A percentile compares a stretch with the other conserved stretches of the same genome.
Evolutionary conservation across 768 basidiomycete species (phyloP).

Genomic region (Leccinum broughii): DNA sequence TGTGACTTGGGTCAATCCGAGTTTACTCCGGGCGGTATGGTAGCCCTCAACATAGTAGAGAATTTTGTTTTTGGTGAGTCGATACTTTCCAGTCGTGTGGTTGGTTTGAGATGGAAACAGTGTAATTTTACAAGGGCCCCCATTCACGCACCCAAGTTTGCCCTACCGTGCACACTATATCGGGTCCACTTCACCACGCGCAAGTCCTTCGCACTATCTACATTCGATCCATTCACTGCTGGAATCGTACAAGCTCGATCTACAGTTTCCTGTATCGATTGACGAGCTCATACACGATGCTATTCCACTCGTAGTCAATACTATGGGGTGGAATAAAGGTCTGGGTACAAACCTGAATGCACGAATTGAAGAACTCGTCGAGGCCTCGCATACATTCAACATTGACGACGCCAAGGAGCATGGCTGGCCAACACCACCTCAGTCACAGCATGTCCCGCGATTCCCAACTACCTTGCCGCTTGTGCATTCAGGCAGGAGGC

Average conservation of each 20-base stretch:
- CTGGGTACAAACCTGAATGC: slow-evolving; percentile 78
- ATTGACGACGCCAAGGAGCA: slow-evolving; percentile 24
- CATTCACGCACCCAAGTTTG: slow-evolving; percentile 79
- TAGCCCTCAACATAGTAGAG: slow-evolving; percentile 74
- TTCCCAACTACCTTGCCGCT: neutral
- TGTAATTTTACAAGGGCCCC: slow-evolving; percentile 56
- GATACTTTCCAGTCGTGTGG: neutral
- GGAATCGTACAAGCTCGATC: slow-evolving; percentile 65
- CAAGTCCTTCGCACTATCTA: slow-evolving; percentile 77
- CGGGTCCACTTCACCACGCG: slow-evolving; percentile 74
- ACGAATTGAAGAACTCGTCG: slow-evolving; percentile 65
- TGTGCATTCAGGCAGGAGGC: neutral
- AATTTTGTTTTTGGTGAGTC: slow-evolving; percentile 65
- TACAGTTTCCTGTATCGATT: slow-evolving; percentile 46
- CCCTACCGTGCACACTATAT: slow-evolving; percentile 80
- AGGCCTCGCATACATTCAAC: slow-evolving; percentile 44
- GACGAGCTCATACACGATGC: slow-evolving; percentile 46
- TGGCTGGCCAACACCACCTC: slow-evolving; percentile 19
- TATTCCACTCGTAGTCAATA: slow-evolving; percentile 90
- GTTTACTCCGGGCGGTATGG: slow-evolving; percentile 85
- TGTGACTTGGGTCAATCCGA: slow-evolving; percentile 94
- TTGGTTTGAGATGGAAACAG: slow-evolving; percentile 3
- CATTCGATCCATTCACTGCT: slow-evolving; percentile 65
- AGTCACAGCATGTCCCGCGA: slow-evolving; percentile 8
- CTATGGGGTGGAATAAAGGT: slow-evolving; percentile 96